Evolutionary conservation across 352 stramenopile genomes (phyloP).

Genomic region (Globisporangium alternatum): DNA sequence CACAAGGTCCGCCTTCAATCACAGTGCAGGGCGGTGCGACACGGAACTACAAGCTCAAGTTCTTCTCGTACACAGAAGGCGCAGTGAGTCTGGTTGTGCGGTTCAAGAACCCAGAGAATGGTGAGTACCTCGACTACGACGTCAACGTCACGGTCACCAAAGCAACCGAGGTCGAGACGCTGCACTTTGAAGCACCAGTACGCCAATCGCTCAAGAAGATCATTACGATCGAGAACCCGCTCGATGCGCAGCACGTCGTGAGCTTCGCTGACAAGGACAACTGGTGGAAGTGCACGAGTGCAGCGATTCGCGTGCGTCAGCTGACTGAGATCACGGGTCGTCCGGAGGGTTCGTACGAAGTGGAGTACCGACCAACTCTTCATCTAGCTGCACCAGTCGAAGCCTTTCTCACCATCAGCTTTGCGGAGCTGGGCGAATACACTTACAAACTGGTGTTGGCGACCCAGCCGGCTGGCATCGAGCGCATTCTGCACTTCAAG

Average conservation of each 20-base stretch:
- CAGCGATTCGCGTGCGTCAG: constrained; percentile 67
- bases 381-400: constrained; percentile 42
- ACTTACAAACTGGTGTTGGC: constrained; percentile 78
- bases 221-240: constrained; percentile 91
- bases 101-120: constrained; percentile 78
- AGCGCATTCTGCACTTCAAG: constrained; percentile 80
- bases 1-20: constrained; percentile 68
- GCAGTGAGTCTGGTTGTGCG: constrained; percentile 45
- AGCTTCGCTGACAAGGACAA: constrained; percentile 53
- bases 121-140: constrained; percentile 84
- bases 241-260: constrained; percentile 44
- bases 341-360: constrained; percentile 82
- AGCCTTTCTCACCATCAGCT: constrained; percentile 66
- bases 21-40: constrained; percentile 52
- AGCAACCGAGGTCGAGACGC: constrained; percentile 66
- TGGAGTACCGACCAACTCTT: constrained; percentile 87
- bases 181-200: constrained; percentile 83
- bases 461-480: constrained; percentile 66
- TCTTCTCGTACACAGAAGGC: constrained; percentile 88
- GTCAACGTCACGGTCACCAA: constrained; percentile 52
- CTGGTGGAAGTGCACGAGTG: constrained; percentile 84
- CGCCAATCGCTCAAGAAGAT: constrained; percentile 76
- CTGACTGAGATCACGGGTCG: constrained; percentile 66
- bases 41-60: constrained; percentile 84
- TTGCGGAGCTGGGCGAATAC: constrained; percentile 87